Base-by-base conservation (phyloP, 2,329 filamentous ascomycete genomes). In the Pyrenophora teres region DNA sequence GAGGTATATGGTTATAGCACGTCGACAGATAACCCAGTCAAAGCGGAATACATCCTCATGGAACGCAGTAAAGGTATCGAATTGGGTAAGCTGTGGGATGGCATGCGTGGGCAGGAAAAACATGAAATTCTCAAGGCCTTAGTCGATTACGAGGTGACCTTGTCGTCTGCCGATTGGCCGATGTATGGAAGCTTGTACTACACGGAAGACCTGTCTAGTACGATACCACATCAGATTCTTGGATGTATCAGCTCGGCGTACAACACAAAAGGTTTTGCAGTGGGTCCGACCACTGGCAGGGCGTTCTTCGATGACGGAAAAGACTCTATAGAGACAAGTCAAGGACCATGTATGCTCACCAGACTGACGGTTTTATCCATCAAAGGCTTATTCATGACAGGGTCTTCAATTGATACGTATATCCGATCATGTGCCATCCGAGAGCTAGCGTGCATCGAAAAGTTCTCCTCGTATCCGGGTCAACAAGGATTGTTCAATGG, bases 1-100 rank as follows among this genome's bases (percentile, higher is more conserved):
- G 56, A 54, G 45, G 60, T 72, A 31, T 62, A 62, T 50, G 64
- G 60, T 16, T 73, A 63, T 63, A 67, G 60, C 52, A 64, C 62
- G 27, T 54, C 50, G n/a, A 37, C 52, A 21, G 47, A 57, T 10
- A 67, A 68, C 48, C 55, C 62, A 18, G 62, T 67, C 30, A 48
- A 54, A 40, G 57, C 60, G 19, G 65, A 70, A 50, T 70, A 67
- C 51, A 63, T 65, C 23, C 18, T 70, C 5, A 57, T 60, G 52
- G 52, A 57, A 45, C 51, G 46, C 43, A 54, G 49, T 47, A 15
- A 23, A 50, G 59, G 59, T 35, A 40, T 60, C 30, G 54, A 57
- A 42, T 50, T 60, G 37, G 51, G 45, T 30, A 55, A 54, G 39
- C 16, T 62, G 41, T 59, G 56, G 52, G 23, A 50, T 31, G 38